phyloP scores from a whole-genome alignment of 805 yeast genomes.

The Scheffersomyces ergatensis region DNA sequence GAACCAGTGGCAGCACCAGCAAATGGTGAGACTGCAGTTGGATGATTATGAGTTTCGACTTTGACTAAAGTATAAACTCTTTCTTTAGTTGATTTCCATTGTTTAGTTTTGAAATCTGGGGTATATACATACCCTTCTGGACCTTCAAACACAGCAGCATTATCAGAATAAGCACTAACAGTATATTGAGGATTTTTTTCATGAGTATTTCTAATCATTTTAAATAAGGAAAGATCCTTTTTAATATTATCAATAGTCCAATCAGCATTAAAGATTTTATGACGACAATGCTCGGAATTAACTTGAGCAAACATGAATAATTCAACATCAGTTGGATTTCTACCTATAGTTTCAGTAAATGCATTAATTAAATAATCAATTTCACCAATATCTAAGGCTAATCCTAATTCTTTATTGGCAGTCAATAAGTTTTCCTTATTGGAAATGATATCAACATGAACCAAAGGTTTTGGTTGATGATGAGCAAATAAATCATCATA shows the following conservation, averaged over 20 bases:
- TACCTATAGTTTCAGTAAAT: slow-evolving; percentile 67
- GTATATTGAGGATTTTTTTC: slow-evolving; percentile 76
- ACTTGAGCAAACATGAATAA: slow-evolving; percentile 99
- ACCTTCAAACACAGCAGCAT: slow-evolving; percentile 94
- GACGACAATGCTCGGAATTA: slow-evolving; percentile 98
- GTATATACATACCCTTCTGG: slow-evolving; percentile 72
- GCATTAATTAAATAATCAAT: slow-evolving; percentile 83
- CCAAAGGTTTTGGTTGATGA: slow-evolving; percentile 80
- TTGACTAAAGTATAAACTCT: slow-evolving; percentile 85
- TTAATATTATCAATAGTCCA: slow-evolving; percentile 90
- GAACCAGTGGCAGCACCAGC: slow-evolving; percentile 99
- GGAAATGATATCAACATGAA: slow-evolving; percentile 62
- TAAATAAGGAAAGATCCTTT: slow-evolving; percentile 75
- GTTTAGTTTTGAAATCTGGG: slow-evolving; percentile 69
- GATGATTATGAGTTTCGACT: slow-evolving; percentile 99
- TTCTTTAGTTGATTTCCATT: slow-evolving; percentile 76
- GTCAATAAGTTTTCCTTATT: slow-evolving; percentile 57
- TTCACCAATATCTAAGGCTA: slow-evolving; percentile 94
- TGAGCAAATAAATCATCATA: slow-evolving; percentile 72
- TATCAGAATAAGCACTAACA: slow-evolving; percentile 92
- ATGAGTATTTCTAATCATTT: slow-evolving; percentile 96
- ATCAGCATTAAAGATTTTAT: slow-evolving; percentile 96
- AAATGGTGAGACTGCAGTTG: slow-evolving; percentile 98
- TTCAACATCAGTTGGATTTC: slow-evolving; percentile 98
- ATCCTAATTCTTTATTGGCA: slow-evolving; percentile 82